A percentile compares a stretch with the other conserved stretches of the same genome.
Evolutionary conservation across 1,284 basidiomycete species (phyloP).

Genomic region (Boletellus dicymbophilus): DNA sequence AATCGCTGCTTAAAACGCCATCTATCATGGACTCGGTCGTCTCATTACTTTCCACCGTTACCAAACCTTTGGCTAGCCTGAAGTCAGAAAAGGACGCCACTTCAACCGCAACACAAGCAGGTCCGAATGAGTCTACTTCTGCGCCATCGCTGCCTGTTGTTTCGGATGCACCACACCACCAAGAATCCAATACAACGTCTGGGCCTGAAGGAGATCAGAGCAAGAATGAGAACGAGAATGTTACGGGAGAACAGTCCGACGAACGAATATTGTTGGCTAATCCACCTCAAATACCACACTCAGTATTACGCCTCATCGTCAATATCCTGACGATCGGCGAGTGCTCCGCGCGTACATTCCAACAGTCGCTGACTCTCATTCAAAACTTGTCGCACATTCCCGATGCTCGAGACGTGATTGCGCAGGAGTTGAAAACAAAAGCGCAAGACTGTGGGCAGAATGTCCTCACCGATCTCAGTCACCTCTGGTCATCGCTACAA

Average conservation of each 20-base stretch:
- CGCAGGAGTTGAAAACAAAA: constrained; percentile 81
- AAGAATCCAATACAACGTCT: constrained; percentile 14
- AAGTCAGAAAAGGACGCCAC: constrained; percentile 49
- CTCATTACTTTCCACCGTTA: constrained; percentile 81
- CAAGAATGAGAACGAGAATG: constrained; percentile 28
- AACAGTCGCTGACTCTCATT: constrained; percentile 86
- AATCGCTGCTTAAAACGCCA: constrained; percentile 81
- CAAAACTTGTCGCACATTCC: constrained; percentile 88
- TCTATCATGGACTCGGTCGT: constrained; percentile 93
- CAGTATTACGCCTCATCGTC: constrained; percentile 84
- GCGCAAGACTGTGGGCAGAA: constrained; percentile 85
- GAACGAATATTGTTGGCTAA: constrained; percentile 67
- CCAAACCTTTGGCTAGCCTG: constrained; percentile 72
- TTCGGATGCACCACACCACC: constrained; percentile 10
- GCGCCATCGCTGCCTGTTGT: constrained; percentile 8
- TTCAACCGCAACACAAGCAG: constrained; percentile 21
- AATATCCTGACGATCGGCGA: constrained; percentile 94
- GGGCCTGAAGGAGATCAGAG: constrained; percentile 29
- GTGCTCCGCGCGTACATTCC: constrained; percentile 93
- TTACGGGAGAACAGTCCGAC: constrained; percentile 44
- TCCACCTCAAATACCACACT: constrained; percentile 81
- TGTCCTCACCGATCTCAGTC: constrained; percentile 75
- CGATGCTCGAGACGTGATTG: constrained; percentile 84
- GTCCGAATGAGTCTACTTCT: constrained; percentile 18
- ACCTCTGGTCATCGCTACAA: constrained; percentile 67